Evolutionary conservation across 371 early-diverging fungal genomes (phyloP).

Genomic region (Mucor lusitanicus): DNA sequence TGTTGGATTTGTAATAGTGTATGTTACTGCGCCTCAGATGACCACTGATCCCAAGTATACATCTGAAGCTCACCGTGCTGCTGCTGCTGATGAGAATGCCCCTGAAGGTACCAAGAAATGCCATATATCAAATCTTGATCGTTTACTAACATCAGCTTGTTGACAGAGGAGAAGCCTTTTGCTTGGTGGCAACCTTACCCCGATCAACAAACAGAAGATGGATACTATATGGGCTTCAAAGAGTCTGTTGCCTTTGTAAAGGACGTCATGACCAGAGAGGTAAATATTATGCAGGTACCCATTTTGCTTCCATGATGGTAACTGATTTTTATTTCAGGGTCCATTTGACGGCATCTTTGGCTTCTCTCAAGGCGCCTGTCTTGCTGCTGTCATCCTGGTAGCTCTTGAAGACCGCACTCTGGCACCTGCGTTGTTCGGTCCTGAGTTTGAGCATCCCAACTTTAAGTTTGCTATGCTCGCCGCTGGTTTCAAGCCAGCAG

Average conservation of each 20-base stretch:
- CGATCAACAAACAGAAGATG: constrained; percentile 29
- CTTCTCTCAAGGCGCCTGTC: constrained; percentile 73
- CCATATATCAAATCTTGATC: no score
- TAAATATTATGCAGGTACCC: constrained; percentile 10
- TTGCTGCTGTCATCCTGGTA: constrained; percentile 62
- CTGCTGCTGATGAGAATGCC: constrained; percentile 49
- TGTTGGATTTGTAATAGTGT: constrained; percentile 47
- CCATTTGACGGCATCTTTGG: constrained; percentile 79
- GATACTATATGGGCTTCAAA: constrained; percentile 57
- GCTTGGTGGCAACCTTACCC: constrained; percentile 64
- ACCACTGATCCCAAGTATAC: constrained; percentile 55
- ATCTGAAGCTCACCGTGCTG: constrained; percentile 53
- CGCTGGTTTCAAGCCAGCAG: constrained; percentile 58
- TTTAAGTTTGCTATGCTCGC: constrained; percentile 64
- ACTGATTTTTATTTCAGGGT: constrained; percentile 36
- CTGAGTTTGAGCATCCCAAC: constrained; percentile 45
- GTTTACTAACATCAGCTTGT: no score
- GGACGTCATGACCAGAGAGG: constrained; percentile 53
- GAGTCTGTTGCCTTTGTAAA: constrained; percentile 58
- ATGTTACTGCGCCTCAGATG: constrained; percentile 66
- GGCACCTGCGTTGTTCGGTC: constrained; percentile 26
- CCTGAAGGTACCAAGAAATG: constrained; percentile 42
- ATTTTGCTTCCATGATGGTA: background rate
- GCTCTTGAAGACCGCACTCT: constrained; percentile 42
- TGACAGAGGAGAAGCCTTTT: constrained; percentile 49